Conservation (phyloP, 106 monocot genomes). For the Hemerocallis citrina region DNA sequence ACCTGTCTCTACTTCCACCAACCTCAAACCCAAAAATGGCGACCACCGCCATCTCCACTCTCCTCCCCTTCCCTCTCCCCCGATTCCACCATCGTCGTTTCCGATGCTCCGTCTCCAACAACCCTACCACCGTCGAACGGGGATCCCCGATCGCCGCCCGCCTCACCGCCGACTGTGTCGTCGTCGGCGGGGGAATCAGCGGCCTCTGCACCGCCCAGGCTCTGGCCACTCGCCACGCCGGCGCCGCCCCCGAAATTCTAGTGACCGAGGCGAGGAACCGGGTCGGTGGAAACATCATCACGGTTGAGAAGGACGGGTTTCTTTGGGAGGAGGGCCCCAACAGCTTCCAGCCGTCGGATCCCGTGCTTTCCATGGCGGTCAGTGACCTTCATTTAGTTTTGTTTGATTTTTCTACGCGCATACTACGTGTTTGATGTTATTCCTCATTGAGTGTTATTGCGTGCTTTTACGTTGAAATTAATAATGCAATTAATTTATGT, state of each 20-base stretch:
- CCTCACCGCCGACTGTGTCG: constrained; percentile 66
- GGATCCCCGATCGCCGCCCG: not conserved
- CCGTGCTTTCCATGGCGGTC: constrained; percentile 77
- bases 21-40: not conserved
- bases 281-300: constrained; percentile 91
- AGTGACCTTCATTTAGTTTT: too few species aligned
- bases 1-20: too few species aligned
- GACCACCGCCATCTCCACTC: constrained; percentile 6
- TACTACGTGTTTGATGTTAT: too few species aligned
- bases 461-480: too few species aligned
- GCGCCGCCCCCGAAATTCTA: constrained; percentile 27
- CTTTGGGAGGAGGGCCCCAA: constrained; percentile 99
- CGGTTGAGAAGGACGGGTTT: constrained; percentile 69
- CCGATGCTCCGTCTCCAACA: constrained; percentile 28
- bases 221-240: constrained; percentile 35
- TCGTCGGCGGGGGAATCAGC: constrained; percentile 88
- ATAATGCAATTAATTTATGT: too few species aligned
- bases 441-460: too few species aligned
- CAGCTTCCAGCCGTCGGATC: constrained; percentile 97
- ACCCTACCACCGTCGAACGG: not conserved
- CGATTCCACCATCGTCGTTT: not conserved
- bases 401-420: too few species aligned
- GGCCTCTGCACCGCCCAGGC: constrained; percentile 96
- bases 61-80: not conserved
- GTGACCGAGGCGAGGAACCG: constrained; percentile 77